A percentile compares a stretch with the other conserved stretches of the same genome.
Evolutionary conservation across 192 early-diverging fungal genomes (phyloP).

Genomic region (Backusella macrospora): DNA sequence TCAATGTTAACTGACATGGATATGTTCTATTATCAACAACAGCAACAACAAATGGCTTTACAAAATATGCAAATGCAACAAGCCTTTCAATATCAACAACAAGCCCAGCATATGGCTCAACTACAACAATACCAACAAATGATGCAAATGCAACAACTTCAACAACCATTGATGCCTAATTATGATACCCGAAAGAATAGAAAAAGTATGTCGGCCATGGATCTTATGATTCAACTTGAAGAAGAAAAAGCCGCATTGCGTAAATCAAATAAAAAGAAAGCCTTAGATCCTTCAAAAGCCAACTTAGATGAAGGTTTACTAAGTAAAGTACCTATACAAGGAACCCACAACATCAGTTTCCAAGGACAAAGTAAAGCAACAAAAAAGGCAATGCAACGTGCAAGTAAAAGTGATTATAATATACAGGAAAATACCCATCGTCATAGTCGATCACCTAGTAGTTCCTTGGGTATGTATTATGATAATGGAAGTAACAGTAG

Average conservation of each 20-base stretch:
- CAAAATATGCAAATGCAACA: conserved; percentile 14
- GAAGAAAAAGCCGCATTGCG: conserved; percentile 29
- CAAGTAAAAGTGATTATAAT: conserved; percentile 19
- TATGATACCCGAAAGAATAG: conserved; percentile 18
- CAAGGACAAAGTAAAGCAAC: conserved; percentile 21
- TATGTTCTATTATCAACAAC: conserved; percentile 25
- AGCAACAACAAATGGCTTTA: conserved; percentile 16
- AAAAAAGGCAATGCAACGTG: neutral
- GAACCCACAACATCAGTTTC: conserved; percentile 35
- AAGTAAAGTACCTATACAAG: conserved; percentile 29
- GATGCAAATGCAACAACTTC: conserved; percentile 19
- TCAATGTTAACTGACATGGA: conserved; percentile 28
- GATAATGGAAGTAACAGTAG: too few relatives aligned
- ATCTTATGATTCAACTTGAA: conserved; percentile 36
- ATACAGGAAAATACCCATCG: neutral
- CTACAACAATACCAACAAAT: conserved; percentile 35
- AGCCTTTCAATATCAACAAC: conserved; percentile 19
- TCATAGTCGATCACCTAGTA: conserved; percentile 12
- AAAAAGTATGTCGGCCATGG: conserved; percentile 39
- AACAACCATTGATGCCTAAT: neutral
- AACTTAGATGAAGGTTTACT: conserved; percentile 36
- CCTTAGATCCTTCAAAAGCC: conserved; percentile 31
- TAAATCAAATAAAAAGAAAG: conserved; percentile 26
- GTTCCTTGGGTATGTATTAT: neutral
- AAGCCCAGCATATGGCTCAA: conserved; percentile 30